These are phyloP conservation scores for Wallemia hederae DNA, from an alignment of 1,284 basidiomycete species.

Conservation along the genomic window DNA sequence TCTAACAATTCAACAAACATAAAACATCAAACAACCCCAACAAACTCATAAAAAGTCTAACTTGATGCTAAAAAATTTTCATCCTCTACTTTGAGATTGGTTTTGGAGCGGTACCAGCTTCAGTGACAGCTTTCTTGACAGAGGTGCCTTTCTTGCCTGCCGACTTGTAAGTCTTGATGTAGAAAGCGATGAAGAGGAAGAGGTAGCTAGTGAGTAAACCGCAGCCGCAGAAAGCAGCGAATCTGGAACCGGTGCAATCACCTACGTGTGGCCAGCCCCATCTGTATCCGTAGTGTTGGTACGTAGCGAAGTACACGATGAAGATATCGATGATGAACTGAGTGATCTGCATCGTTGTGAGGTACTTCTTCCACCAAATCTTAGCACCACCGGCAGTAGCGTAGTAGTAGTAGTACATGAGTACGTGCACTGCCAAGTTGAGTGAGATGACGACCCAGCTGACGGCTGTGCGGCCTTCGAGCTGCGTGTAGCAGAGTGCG, in stretches of 20 bases:
- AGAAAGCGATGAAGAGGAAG: conserved; percentile 40
- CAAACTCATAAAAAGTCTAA: too few species aligned
- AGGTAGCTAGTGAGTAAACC: conserved; percentile 64
- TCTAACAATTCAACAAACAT: too few species aligned
- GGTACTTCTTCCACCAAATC: conserved; percentile 72
- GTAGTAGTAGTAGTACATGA: conserved; percentile 99
- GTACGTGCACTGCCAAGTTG: conserved; percentile 80
- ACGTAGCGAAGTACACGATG: conserved; percentile 83
- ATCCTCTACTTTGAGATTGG: too few species aligned
- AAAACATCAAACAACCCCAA: too few species aligned
- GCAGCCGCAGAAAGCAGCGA: conserved; percentile 68
- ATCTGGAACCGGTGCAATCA: conserved; percentile 65
- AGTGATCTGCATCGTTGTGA: conserved; percentile 80
- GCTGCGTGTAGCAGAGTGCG: conserved; percentile 70
- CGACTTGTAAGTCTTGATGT: neutral
- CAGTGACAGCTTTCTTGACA: neutral
- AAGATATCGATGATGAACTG: conserved; percentile 78
- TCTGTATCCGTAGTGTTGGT: conserved; percentile 42
- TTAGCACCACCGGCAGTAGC: conserved; percentile 42
- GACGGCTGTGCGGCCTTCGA: conserved; percentile 71
- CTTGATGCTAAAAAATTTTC: too few species aligned
- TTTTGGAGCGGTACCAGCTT: neutral
- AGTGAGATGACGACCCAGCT: conserved; percentile 88
- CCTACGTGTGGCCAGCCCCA: conserved; percentile 33
- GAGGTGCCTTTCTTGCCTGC: neutral